These are phyloP conservation scores for Yamadazyma dendronema DNA, from an alignment of 1,139 yeast genomes.

Conservation along the genomic window DNA sequence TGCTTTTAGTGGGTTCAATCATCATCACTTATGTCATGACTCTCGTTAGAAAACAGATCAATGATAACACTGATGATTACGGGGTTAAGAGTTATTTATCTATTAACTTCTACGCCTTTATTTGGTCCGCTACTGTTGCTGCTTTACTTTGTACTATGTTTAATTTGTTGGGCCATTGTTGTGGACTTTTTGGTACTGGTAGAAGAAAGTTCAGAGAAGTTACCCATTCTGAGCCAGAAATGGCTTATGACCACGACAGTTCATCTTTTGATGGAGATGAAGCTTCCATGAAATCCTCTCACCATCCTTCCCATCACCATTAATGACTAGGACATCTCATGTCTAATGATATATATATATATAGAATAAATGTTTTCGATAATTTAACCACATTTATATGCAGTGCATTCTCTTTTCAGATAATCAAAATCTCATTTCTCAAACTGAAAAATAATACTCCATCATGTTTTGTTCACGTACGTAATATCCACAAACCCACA, in stretches of 20 bases:
- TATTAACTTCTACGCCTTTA: conserved; percentile 41
- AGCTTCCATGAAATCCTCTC: conserved; percentile 6
- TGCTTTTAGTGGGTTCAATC: conserved; percentile 33
- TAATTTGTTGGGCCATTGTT: conserved; percentile 44
- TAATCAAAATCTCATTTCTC: neutral
- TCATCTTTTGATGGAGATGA: conserved; percentile 6
- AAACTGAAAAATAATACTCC: neutral
- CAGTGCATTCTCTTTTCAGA: neutral
- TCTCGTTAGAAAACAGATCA: conserved; percentile 30
- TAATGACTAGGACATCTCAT: neutral
- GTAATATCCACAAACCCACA: conserved; percentile 2
- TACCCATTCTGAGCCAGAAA: conserved; percentile 17
- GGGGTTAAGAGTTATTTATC: conserved; percentile 41
- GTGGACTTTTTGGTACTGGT: conserved; percentile 39
- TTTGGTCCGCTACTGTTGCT: conserved; percentile 43
- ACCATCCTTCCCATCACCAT: conserved; percentile 5
- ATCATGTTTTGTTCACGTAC: conserved; percentile 12
- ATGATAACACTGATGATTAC: conserved; percentile 26
- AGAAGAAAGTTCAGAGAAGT: conserved; percentile 30
- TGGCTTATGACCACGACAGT: conserved; percentile 28
- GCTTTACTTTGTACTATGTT: conserved; percentile 33
- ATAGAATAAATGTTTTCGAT: neutral
- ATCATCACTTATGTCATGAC: conserved; percentile 34
- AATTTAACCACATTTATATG: no score
- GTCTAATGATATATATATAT: neutral